Evolutionary conservation across 2,329 filamentous ascomycete species (phyloP), one percentile per base, ranked within the genome.

Genomic region (Xylariaceae sp.): DNA sequence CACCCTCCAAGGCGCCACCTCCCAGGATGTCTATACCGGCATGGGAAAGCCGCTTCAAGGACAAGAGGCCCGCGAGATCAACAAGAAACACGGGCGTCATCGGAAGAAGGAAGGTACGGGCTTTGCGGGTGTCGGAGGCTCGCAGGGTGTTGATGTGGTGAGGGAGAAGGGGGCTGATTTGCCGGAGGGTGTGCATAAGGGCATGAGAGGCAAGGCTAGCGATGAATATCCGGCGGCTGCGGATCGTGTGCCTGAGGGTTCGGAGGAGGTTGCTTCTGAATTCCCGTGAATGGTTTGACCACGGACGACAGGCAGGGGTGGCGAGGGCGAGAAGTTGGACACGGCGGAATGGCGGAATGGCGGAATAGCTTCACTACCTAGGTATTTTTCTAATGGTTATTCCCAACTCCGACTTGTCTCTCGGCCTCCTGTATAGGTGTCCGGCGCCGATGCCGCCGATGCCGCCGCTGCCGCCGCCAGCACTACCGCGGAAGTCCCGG

Each of bases 1-100:
- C 8, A 74, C 71, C 1, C 65, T 80, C 1, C 62, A 60, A 2
- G 77, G 76, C 11, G 70, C 75, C 2, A 80, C 76, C 0, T 76
- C 73, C 27, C 68, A 67, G 29, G 70, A 74, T 55, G 70, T 80
- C 0, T 65, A 80, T 67, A 63, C 64, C 11, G 72, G 75, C 0
- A 62, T 71, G n/a, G 75, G 76, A 2, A 72, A 73, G 57, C 76
- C 77, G 0, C 54, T 71, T 4, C 62, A 72, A 26, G 77, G 76
- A 4, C 71, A 75, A 68, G 73, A 71, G 4, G 67, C 67, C 44
- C 62, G 67, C 12, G 76, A 80, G 64, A 26, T 70, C 47, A 71
- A 72, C 51, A 73, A 72, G n/a, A 54, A 56, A 2, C 63, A 64
- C 35, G 60, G 56, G n/a, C 65, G 65, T 6, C 67, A 68, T 32